Evolutionary conservation across 306 rosid species (phyloP).

Genomic region (Cercis canadensis): DNA sequence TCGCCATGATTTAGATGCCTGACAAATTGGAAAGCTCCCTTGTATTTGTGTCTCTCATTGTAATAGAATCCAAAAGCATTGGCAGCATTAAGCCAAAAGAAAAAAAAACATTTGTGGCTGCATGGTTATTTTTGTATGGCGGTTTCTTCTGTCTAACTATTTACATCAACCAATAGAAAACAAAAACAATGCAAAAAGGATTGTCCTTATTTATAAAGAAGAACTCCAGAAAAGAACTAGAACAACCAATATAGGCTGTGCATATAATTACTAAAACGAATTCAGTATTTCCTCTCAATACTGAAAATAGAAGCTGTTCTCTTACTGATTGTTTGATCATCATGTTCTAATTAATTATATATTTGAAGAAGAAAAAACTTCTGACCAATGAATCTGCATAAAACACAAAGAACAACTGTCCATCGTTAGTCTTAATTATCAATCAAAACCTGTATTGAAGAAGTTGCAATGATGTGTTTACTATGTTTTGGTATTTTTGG

Average conservation of each 20-base stretch:
- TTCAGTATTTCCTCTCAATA: not conserved
- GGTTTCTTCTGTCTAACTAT: not conserved
- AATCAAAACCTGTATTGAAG: not conserved
- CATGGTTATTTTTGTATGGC: not conserved
- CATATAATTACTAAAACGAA: not conserved
- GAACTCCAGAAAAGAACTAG: not conserved
- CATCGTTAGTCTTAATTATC: not conserved
- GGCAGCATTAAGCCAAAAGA: too few relatives aligned
- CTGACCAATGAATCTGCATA: not conserved
- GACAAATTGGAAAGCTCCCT: not conserved
- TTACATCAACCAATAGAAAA: not conserved
- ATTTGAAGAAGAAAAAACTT: too few relatives aligned
- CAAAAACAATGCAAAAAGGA: not conserved
- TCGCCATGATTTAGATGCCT: not conserved
- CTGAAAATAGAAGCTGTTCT: conserved; percentile 3
- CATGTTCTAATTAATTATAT: not conserved
- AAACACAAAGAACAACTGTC: conserved; percentile 26
- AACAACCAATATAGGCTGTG: not conserved
- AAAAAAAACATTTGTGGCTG: not conserved
- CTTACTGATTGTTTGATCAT: not conserved
- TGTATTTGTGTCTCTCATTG: not conserved
- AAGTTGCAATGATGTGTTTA: conserved; percentile 17
- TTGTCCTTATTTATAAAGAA: not conserved
- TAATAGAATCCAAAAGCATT: too few relatives aligned
- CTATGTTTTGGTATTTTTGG: conserved; percentile 7